Evolutionary conservation across 257 asterid species (phyloP).

Genomic region (Petrea volubilis): DNA sequence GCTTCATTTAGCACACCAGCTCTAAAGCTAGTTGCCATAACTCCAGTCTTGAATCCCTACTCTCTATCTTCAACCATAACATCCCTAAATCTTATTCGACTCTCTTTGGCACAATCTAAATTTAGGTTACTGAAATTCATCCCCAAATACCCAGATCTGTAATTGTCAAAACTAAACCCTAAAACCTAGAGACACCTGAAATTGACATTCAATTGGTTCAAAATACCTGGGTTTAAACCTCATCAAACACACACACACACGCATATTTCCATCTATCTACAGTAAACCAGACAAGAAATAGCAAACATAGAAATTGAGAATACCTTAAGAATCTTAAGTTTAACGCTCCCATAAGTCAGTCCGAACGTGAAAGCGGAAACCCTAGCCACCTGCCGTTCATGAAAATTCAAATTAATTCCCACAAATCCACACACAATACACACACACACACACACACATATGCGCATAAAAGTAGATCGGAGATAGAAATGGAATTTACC

Average conservation of each 20-base stretch:
- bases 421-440: not conserved
- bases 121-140: no score
- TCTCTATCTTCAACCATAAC: not conserved
- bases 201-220: not conserved
- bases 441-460: not conserved
- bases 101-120: no score
- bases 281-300: not conserved
- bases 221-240: not conserved
- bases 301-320: not conserved
- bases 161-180: not conserved
- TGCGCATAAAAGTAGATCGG: constrained; percentile 18
- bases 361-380: constrained; percentile 56
- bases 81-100: not conserved
- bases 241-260: not conserved
- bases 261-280: not conserved
- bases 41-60: not conserved
- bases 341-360: constrained; percentile 49
- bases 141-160: constrained; percentile 19
- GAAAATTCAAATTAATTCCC: constrained; percentile 9
- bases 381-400: constrained; percentile 52
- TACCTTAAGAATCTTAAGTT: constrained; percentile 54
- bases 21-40: not conserved
- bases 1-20: not conserved
- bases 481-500: constrained; percentile 18
- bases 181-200: not conserved